Evolutionary conservation across 257 asterid species (phyloP).

Genomic region (Capsicum chinense): DNA sequence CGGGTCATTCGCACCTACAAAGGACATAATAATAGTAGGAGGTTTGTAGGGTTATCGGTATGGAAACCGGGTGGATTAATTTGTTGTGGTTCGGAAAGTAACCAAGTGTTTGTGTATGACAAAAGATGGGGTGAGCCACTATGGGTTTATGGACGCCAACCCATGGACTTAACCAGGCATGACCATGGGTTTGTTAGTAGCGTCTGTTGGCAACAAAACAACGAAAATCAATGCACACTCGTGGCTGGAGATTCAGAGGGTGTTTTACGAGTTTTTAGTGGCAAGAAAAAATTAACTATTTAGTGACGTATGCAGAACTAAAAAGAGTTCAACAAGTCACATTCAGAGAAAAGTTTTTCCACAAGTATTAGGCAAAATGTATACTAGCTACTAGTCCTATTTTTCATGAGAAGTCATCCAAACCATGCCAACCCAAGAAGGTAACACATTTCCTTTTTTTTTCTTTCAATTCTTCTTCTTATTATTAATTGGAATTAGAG

Average conservation of each 20-base stretch:
- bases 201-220: slow-evolving; percentile 82
- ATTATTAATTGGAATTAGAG: not conserved
- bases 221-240: slow-evolving; percentile 67
- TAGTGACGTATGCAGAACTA: not conserved
- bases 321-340: no score
- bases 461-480: not conserved
- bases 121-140: slow-evolving; percentile 83
- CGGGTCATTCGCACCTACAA: slow-evolving; percentile 52
- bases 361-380: not conserved
- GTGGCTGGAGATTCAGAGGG: slow-evolving; percentile 93
- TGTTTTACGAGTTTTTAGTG: slow-evolving; percentile 68
- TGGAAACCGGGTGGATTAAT: slow-evolving; percentile 78
- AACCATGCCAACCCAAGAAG: not conserved
- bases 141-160: slow-evolving; percentile 63
- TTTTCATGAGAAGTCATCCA: not conserved
- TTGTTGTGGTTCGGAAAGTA: slow-evolving; percentile 86
- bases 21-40: slow-evolving; percentile 70
- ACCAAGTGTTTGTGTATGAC: slow-evolving; percentile 77
- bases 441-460: not conserved
- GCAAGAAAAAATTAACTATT: slow-evolving; percentile 38
- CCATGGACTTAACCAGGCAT: slow-evolving; percentile 20
- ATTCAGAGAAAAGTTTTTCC: not conserved
- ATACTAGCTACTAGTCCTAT: not conserved
- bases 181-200: slow-evolving; percentile 62
- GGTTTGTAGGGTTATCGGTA: slow-evolving; percentile 84